Percentiles rank a stretch among this genome's conserved stretches.
Evolutionary conservation across 805 yeast species (phyloP).

Genomic region (Yarrowia osloensis): DNA sequence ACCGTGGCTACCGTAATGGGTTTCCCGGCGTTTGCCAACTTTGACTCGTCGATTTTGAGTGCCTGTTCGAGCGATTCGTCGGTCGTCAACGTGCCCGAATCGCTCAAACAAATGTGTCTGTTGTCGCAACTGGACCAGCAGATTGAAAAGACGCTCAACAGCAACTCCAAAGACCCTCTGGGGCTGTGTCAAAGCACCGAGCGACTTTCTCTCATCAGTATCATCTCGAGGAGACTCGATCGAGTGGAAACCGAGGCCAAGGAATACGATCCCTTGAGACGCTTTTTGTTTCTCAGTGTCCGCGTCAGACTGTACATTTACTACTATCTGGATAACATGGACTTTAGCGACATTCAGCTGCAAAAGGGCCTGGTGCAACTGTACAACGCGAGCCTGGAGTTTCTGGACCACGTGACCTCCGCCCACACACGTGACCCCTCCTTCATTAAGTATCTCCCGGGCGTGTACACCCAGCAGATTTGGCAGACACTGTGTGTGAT

Average conservation of each 20-base stretch:
- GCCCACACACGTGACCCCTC: conserved; percentile 40
- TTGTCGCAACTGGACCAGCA: conserved; percentile 86
- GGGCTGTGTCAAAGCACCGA: conserved; percentile 70
- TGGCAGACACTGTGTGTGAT: conserved; percentile 94
- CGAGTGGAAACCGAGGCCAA: conserved; percentile 48
- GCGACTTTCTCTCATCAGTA: conserved; percentile 69
- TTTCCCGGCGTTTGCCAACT: conserved; percentile 87
- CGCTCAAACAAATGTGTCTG: conserved; percentile 75
- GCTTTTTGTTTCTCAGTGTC: conserved; percentile 67
- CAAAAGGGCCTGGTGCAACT: conserved; percentile 73
- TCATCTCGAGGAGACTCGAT: conserved; percentile 70
- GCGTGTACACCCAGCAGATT: conserved; percentile 70
- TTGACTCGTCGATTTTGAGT: conserved; percentile 67
- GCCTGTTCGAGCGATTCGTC: conserved; percentile 54
- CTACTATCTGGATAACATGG: conserved; percentile 65
- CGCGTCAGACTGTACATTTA: conserved; percentile 82
- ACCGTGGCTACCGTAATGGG: conserved; percentile 90
- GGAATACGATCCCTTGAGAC: conserved; percentile 67
- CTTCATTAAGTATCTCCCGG: conserved; percentile 76
- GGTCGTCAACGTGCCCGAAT: conserved; percentile 50
- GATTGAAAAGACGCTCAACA: conserved; percentile 72
- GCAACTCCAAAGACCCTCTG: conserved; percentile 64
- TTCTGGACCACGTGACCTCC: conserved; percentile 68
- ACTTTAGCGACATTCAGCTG: conserved; percentile 54
- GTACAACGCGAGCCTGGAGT: conserved; percentile 74